Evolutionary conservation across 2,329 filamentous ascomycete genomes (phyloP), one percentile per base, ranked within the genome.

Genomic region (Colletotrichum cereale): DNA sequence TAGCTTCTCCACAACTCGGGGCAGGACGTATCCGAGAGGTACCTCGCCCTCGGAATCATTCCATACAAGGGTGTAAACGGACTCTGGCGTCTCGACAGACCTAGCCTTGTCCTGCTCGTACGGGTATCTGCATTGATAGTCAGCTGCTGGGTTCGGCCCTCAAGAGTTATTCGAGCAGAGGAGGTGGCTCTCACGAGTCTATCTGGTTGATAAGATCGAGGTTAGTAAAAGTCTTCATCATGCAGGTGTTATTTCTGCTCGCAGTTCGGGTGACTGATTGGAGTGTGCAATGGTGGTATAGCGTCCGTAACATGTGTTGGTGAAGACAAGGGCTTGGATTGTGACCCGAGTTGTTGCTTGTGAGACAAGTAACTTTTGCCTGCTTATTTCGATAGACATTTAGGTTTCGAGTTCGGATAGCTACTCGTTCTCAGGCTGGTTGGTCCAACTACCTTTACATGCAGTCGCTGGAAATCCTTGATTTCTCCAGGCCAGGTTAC

Each of bases 21-120:
- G 82, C n/a, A 85, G 82, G 75, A 91, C 80, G 76, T 89, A 90
- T 55, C 92, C 92, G 36, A 95, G 88, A 2, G 88, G 87, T 16
- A 87, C 87, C 1, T 86, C 88, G 24, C 92, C 92, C 8, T 92
- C 82, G 18, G 86, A 86, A 70, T 91, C 87, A 71, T 89, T 83
- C 84, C 89, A 91, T 12, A 90, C 82, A 16, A 92, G 83, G 21
- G 93, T 90, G 78, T 91, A 93, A 73, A 97, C 86, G 34, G 84
- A 86, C 76, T 90, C 87, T 70, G 89, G 81, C 73, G 88, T 82
- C 53, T 84, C 80, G 55, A 86, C 82, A 80, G 92, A 90, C 62
- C 84, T 83, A 69, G 86, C 79, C 12, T 89, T 86, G 74, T 91
- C 84, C 66, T 91, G 86, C 67, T 88, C 86, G 82, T 97, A 94